Conservation (phyloP, 2,329 filamentous ascomycete genomes). For the Beauveria sp. region DNA sequence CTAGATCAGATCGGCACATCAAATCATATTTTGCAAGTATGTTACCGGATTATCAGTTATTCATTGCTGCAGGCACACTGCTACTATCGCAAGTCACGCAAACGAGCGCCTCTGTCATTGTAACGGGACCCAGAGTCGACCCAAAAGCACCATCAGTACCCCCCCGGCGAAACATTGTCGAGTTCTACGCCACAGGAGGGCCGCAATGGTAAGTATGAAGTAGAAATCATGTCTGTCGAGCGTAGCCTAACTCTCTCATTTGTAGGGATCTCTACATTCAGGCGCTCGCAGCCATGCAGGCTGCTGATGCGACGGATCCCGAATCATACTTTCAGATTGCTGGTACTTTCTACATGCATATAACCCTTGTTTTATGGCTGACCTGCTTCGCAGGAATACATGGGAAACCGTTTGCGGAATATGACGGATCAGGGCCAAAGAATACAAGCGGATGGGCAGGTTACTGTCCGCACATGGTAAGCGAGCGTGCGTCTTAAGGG, state of each 20-base stretch:
- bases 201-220: slow-evolving; percentile 33
- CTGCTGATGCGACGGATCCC: slow-evolving; percentile 30
- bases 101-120: slow-evolving; percentile 3
- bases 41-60: slow-evolving; percentile 5
- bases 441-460: slow-evolving; percentile 26
- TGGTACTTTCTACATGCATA: slow-evolving; percentile 25
- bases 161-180: slow-evolving; percentile 39
- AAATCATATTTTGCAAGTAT: not conserved
- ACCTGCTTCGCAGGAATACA: slow-evolving; percentile 27
- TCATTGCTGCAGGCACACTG: not conserved
- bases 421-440: slow-evolving; percentile 31
- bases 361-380: not conserved
- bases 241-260: slow-evolving; percentile 12
- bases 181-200: slow-evolving; percentile 32
- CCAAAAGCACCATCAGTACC: slow-evolving; percentile 32
- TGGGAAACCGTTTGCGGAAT: slow-evolving; percentile 34
- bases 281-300: slow-evolving; percentile 36
- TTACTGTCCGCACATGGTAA: slow-evolving; percentile 41
- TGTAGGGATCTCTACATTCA: slow-evolving; percentile 43
- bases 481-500: not conserved
- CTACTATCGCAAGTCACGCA: not conserved
- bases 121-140: slow-evolving; percentile 33
- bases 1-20: not conserved
- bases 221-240: not conserved
- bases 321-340: slow-evolving; percentile 43